Base-by-base conservation (phyloP, 805 yeast species). In the Candida peoriensis region DNA sequence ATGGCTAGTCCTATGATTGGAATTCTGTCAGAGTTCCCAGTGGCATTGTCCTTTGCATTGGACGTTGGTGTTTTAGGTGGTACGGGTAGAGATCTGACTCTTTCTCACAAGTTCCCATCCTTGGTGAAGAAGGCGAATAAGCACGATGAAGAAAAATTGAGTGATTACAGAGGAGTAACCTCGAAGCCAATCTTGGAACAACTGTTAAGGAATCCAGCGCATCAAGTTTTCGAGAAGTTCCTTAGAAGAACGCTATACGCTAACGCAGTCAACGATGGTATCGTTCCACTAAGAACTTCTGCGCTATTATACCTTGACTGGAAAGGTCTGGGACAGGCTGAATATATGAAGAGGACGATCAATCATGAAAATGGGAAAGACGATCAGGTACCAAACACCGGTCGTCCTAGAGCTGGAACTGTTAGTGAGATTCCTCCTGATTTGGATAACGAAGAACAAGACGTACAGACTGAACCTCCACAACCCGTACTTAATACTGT, bases 1-100 rank as follows among this genome's bases (percentile, higher is more conserved):
- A 46, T 93, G 46, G 97, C 98, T 0, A 74, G 94, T 4, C 98
- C 98, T 0, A 68, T 87, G 50, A 63, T 93, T 11, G 98, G 98
- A 0, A 78, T 93, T 3, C 74, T 84, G 14, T 78, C 83, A 39
- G 98, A 93, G 43, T 85, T 86, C 54, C 96, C 97, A 0, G 72
- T 76, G 3, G 86, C 83, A 54, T 83, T 90, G 11, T 85, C 88
- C 39, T 54, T 88, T 32, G 95, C 93, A 0, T 64, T 93, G 10
- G 86, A 81, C 61, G 71, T 89, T 23, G 98, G 98, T 0, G 68
- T 88, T 16, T 79, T 88, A n/a, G 98, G 98, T 4, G 74, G 76
- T 42, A 84, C 97, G 0, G 98, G 98, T 5, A 81, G 86, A 47
- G 98, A 93, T 55, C 63, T 93, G 39, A 90, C 90, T 1, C 68